Conservation (phyloP, 2,329 filamentous ascomycete genomes). For the Endoconidiophora polonica region DNA sequence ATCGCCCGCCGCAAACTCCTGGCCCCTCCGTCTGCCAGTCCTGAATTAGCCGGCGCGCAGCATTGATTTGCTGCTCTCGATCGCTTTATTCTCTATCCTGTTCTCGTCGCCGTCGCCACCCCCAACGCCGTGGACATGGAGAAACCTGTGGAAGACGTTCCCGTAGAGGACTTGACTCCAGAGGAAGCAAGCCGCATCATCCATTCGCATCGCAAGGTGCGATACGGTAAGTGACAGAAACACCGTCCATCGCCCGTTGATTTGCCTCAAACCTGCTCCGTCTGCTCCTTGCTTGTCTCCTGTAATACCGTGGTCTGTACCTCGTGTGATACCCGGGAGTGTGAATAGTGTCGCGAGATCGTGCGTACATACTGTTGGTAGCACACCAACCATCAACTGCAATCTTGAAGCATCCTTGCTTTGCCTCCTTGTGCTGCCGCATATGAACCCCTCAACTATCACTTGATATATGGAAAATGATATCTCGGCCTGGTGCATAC, state of each 20-base stretch:
- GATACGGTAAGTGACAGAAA: constrained; percentile 38
- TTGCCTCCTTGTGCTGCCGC: too few species aligned
- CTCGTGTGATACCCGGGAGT: background rate
- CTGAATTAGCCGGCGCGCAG: background rate
- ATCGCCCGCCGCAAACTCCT: background rate
- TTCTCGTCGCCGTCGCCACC: background rate
- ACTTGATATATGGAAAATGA: too few species aligned
- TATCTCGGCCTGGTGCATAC: background rate
- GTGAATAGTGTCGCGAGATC: background rate
- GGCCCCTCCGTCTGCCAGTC: background rate
- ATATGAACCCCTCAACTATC: too few species aligned
- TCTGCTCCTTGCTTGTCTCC: background rate
- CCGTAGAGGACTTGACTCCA: constrained; percentile 40
- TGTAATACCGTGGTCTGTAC: background rate
- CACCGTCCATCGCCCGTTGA: background rate
- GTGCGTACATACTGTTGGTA: too few species aligned
- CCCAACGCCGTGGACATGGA: constrained; percentile 8
- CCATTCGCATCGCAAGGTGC: constrained; percentile 51
- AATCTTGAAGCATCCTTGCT: too few species aligned
- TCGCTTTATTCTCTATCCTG: background rate
- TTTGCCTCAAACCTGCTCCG: background rate
- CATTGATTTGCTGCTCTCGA: background rate
- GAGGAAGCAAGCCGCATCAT: constrained; percentile 54
- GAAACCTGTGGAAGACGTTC: constrained; percentile 21
- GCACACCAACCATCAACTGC: too few species aligned